These are phyloP conservation scores for Eucalyptus regnans DNA, from an alignment of 345 rosid species.

Conservation along the genomic window DNA sequence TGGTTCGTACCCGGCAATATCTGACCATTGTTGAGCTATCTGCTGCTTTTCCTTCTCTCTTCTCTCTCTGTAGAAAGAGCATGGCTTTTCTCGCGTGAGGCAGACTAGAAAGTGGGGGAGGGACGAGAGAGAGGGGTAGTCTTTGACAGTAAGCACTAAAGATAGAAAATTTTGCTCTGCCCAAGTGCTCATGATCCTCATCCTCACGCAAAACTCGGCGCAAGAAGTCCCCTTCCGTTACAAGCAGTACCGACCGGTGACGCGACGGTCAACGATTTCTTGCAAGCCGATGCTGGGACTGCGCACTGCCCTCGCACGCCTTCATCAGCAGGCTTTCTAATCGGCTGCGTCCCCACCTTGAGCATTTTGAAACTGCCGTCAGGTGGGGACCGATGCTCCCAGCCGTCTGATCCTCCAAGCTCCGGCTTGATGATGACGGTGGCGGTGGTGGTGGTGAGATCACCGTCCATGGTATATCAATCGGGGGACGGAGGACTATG, in stretches of 20 bases:
- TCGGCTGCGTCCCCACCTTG: too few species aligned
- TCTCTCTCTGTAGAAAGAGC: too few species aligned
- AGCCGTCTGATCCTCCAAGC: rapidly evolving
- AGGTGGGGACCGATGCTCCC: background rate
- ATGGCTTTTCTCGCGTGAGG: too few species aligned
- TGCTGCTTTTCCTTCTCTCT: background rate
- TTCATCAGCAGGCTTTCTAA: too few species aligned
- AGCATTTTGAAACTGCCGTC: rapidly evolving
- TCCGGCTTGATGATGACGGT: background rate
- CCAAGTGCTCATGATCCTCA: background rate
- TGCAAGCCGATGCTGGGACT: background rate
- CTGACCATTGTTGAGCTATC: background rate
- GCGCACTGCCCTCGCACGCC: background rate
- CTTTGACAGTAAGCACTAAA: too few species aligned
- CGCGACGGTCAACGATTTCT: background rate
- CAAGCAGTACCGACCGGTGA: background rate
- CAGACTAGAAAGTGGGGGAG: too few species aligned
- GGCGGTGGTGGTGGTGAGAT: background rate
- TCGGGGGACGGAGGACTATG: background rate
- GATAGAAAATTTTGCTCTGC: background rate
- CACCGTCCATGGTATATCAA: background rate
- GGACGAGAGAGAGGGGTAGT: too few species aligned
- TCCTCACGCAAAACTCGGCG: background rate
- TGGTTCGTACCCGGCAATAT: background rate
- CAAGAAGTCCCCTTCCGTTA: background rate